phyloP scores from a whole-genome alignment of 192 early-diverging fungal genomes.

The Dissophora ornata region DNA sequence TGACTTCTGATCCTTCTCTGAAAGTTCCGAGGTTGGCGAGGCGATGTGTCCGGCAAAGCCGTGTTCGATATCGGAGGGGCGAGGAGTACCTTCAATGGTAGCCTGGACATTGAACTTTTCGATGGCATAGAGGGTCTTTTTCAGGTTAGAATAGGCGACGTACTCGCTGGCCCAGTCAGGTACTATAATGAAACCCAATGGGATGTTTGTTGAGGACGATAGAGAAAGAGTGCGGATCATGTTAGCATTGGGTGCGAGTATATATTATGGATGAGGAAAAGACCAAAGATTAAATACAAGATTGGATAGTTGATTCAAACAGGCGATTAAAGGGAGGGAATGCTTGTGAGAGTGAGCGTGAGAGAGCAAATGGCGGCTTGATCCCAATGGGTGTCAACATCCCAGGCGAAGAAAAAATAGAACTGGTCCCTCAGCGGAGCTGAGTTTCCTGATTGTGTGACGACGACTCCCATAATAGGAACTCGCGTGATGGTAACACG shows the following conservation, averaged over 20 bases:
- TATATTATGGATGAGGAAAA: too few relatives aligned
- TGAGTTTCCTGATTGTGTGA: constrained; percentile 1
- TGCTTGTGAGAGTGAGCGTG: too few relatives aligned
- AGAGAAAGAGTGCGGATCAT: background rate
- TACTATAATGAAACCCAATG: constrained; percentile 45
- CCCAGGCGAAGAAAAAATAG: too few relatives aligned
- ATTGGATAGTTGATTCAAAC: too few relatives aligned
- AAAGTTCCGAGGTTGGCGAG: background rate
- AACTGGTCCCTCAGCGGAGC: background rate
- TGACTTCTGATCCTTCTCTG: constrained; percentile 10
- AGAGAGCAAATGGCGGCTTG: too few relatives aligned
- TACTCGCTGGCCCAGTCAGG: constrained; percentile 87
- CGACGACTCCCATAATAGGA: constrained; percentile 17
- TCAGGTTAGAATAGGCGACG: constrained; percentile 82
- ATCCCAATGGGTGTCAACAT: too few relatives aligned
- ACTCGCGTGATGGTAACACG: constrained; percentile 46
- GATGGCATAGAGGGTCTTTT: constrained; percentile 82
- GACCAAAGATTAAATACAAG: background rate
- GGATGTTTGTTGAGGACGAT: background rate
- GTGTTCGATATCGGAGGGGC: constrained; percentile 26
- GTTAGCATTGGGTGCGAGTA: too few relatives aligned
- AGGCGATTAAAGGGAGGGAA: too few relatives aligned
- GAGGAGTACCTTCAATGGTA: constrained; percentile 11
- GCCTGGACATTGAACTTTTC: constrained; percentile 67
- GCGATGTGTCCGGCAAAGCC: background rate